These are phyloP conservation scores for Taiozyma sp. DNA, from an alignment of 1,139 yeast genomes.

Conservation along the genomic window DNA sequence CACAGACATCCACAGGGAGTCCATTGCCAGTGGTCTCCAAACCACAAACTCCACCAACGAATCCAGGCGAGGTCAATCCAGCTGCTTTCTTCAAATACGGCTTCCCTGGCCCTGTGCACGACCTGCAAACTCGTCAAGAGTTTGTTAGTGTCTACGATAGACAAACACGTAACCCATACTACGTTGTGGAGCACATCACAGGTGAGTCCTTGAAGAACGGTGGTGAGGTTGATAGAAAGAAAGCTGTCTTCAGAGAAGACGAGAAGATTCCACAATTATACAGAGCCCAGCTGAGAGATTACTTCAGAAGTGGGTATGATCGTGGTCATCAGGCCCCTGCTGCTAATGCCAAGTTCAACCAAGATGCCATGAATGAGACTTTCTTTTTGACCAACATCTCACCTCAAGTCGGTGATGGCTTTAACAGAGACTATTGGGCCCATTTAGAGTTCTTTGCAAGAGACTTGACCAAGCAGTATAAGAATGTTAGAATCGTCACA, in stretches of 20 bases:
- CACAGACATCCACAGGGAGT: neutral
- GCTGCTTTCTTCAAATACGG: slow-evolving; percentile 82
- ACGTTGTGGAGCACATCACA: slow-evolving; percentile 92
- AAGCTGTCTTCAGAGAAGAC: slow-evolving; percentile 82
- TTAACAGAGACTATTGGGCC: slow-evolving; percentile 97
- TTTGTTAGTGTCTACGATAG: slow-evolving; percentile 86
- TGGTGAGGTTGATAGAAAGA: slow-evolving; percentile 58
- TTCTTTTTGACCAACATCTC: slow-evolving; percentile 84
- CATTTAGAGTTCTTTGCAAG: slow-evolving; percentile 90
- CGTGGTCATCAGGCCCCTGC: slow-evolving; percentile 99
- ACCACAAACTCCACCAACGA: slow-evolving; percentile 1
- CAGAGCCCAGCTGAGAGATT: slow-evolving; percentile 73
- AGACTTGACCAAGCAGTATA: slow-evolving; percentile 60
- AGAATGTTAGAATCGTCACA: slow-evolving; percentile 77
- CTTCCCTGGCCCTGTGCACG: slow-evolving; percentile 92
- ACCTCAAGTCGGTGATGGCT: slow-evolving; percentile 98
- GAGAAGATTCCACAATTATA: slow-evolving; percentile 73
- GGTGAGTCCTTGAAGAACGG: slow-evolving; percentile 51
- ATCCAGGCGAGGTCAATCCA: slow-evolving; percentile 44
- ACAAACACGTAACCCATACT: slow-evolving; percentile 78
- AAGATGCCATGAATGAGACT: slow-evolving; percentile 91
- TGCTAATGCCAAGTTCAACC: slow-evolving; percentile 90
- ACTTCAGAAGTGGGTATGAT: slow-evolving; percentile 93
- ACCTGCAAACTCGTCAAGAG: slow-evolving; percentile 65
- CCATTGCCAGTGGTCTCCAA: slow-evolving; percentile 1